Conservation (phyloP, 1,139 yeast species). For the Pichia sp. region DNA sequence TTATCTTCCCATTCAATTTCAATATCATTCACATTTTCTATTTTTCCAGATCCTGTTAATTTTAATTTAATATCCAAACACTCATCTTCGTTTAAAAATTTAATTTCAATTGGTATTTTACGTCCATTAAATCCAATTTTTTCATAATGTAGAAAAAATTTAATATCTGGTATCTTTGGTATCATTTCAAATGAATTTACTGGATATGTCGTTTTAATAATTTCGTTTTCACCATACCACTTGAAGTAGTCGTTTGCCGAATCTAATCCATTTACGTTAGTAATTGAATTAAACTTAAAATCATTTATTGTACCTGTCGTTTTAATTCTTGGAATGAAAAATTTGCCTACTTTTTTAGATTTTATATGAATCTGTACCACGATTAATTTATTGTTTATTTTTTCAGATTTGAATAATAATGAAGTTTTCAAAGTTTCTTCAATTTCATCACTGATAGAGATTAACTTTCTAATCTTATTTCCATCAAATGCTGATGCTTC, state of each 20-base stretch:
- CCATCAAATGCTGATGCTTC: neutral
- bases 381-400: neutral
- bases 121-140: slow-evolving; percentile 28
- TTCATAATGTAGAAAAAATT: slow-evolving; percentile 17
- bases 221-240: slow-evolving; percentile 4
- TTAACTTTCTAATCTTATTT: neutral
- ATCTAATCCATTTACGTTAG: neutral
- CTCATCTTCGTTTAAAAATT: slow-evolving; percentile 26
- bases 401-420: slow-evolving; percentile 3
- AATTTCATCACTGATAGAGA: neutral
- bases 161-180: slow-evolving; percentile 32
- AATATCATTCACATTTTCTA: slow-evolving; percentile 4
- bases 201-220: slow-evolving; percentile 1
- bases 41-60: slow-evolving; percentile 1
- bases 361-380: slow-evolving; percentile 24
- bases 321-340: slow-evolving; percentile 10
- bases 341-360: slow-evolving; percentile 20
- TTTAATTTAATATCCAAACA: slow-evolving; percentile 19
- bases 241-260: neutral
- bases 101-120: slow-evolving; percentile 19
- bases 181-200: slow-evolving; percentile 23
- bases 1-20: slow-evolving; percentile 13
- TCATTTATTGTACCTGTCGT: slow-evolving; percentile 7
- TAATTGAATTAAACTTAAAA: slow-evolving; percentile 3
- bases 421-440: neutral